phyloP scores from a whole-genome alignment of 2,329 filamentous ascomycete species.

The Gremmenia infestans region DNA sequence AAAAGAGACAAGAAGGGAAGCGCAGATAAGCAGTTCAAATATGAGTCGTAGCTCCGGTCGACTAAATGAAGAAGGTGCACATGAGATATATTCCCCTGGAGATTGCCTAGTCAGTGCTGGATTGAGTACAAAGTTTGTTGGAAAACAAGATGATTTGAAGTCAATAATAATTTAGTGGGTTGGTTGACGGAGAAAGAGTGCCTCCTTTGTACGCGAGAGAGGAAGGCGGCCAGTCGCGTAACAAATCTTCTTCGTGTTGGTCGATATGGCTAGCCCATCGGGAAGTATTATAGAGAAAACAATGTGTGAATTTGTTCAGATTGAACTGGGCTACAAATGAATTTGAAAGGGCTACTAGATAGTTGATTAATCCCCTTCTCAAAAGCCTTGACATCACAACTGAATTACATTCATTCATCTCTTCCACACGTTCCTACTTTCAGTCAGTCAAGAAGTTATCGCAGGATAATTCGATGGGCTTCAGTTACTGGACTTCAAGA shows the following conservation, averaged over 20 bases:
- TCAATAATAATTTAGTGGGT: background rate
- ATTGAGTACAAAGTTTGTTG: background rate
- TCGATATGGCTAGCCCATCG: background rate
- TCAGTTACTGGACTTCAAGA: too few species aligned
- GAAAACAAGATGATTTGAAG: background rate
- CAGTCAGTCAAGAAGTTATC: too few species aligned
- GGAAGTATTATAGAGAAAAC: background rate
- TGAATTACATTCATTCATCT: too few species aligned
- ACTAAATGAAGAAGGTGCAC: conserved; percentile 29
- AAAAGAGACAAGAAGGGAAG: conserved; percentile 21
- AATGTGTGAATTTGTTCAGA: too few species aligned
- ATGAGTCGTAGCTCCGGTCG: conserved; percentile 29
- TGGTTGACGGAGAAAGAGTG: background rate
- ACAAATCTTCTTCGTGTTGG: background rate
- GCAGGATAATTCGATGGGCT: too few species aligned
- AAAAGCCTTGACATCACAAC: too few species aligned
- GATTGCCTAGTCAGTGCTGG: background rate
- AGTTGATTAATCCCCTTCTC: too few species aligned
- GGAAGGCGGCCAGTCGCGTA: background rate
- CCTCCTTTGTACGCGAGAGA: background rate
- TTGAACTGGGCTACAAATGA: background rate
- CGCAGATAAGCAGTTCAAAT: conserved; percentile 25
- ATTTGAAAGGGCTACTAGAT: too few species aligned
- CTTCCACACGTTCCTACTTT: too few species aligned
- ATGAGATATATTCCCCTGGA: conserved; percentile 7